phyloP scores from a whole-genome alignment of 1,284 basidiomycete genomes.

The Ustilago xerochloae region DNA sequence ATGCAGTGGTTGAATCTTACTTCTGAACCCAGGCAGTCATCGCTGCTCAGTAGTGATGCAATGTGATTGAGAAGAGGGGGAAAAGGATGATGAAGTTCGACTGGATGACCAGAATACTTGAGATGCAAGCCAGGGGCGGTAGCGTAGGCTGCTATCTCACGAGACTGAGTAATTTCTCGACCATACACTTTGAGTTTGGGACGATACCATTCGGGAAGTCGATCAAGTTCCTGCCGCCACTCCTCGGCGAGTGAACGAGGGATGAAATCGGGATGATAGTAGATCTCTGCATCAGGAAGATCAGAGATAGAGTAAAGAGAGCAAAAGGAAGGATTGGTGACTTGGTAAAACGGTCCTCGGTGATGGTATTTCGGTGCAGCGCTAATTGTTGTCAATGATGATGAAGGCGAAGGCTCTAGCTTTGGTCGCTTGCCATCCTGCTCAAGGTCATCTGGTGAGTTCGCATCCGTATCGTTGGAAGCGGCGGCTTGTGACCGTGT shows the following conservation, averaged over 20 bases:
- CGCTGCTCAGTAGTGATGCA: conserved; percentile 64
- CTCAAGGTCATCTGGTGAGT: neutral
- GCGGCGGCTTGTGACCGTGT: conserved; percentile 21
- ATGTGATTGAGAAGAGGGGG: conserved; percentile 70
- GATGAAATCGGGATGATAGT: conserved; percentile 70
- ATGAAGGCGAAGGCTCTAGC: neutral
- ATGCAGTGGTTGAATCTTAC: conserved; percentile 73
- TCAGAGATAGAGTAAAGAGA: conserved; percentile 22
- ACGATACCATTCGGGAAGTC: conserved; percentile 69
- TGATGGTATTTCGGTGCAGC: conserved; percentile 35
- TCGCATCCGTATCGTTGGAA: neutral
- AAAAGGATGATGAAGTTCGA: conserved; percentile 70
- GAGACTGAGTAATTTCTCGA: conserved; percentile 71
- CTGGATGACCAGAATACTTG: conserved; percentile 69
- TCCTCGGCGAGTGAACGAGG: conserved; percentile 59
- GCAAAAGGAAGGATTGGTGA: conserved; percentile 28
- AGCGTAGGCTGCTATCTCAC: conserved; percentile 68
- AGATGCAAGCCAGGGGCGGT: conserved; percentile 69
- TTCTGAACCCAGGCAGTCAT: conserved; percentile 67
- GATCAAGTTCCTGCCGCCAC: conserved; percentile 70
- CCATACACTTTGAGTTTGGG: conserved; percentile 73
- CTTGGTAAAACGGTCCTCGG: conserved; percentile 48
- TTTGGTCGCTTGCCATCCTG: conserved; percentile 7
- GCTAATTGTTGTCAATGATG: neutral
- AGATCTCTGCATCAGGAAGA: conserved; percentile 68